phyloP scores from a whole-genome alignment of 805 yeast genomes.

The Pichia gijzeniarum region DNA sequence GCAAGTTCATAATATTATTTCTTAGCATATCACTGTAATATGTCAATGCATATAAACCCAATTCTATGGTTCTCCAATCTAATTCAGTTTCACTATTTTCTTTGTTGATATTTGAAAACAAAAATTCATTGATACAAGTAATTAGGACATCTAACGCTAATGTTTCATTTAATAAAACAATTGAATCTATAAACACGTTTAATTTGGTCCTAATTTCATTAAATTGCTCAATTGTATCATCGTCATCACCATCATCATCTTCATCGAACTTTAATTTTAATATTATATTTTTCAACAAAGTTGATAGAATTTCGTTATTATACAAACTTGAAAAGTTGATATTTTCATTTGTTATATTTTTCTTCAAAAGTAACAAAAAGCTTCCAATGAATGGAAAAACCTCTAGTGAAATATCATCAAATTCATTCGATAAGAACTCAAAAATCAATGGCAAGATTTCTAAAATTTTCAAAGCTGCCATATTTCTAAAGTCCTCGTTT shows the following conservation, averaged over 20 bases:
- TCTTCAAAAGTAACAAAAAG: slow-evolving; percentile 65
- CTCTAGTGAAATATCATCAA: slow-evolving; percentile 82
- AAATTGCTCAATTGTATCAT: slow-evolving; percentile 72
- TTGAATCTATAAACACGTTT: slow-evolving; percentile 77
- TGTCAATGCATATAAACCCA: slow-evolving; percentile 78
- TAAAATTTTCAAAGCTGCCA: slow-evolving; percentile 41
- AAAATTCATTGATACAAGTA: slow-evolving; percentile 43
- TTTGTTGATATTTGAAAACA: slow-evolving; percentile 18
- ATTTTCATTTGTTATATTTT: slow-evolving; percentile 34
- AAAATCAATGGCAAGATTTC: slow-evolving; percentile 69
- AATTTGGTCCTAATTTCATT: slow-evolving; percentile 70
- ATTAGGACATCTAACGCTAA: slow-evolving; percentile 32
- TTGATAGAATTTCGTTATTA: slow-evolving; percentile 46
- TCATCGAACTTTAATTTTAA: slow-evolving; percentile 75
- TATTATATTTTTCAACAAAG: slow-evolving; percentile 63
- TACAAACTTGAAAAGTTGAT: slow-evolving; percentile 27
- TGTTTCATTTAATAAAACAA: slow-evolving; percentile 41
- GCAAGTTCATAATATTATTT: slow-evolving; percentile 66
- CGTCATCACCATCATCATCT: slow-evolving; percentile 51
- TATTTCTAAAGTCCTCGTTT: slow-evolving; percentile 34
- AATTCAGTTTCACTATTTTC: slow-evolving; percentile 3
- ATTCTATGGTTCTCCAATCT: slow-evolving; percentile 80
- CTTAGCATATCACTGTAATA: slow-evolving; percentile 75
- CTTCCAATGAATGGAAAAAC: slow-evolving; percentile 76
- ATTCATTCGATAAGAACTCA: slow-evolving; percentile 68